phyloP scores from a whole-genome alignment of 345 rosid genomes.

The Eucalyptus marginata region DNA sequence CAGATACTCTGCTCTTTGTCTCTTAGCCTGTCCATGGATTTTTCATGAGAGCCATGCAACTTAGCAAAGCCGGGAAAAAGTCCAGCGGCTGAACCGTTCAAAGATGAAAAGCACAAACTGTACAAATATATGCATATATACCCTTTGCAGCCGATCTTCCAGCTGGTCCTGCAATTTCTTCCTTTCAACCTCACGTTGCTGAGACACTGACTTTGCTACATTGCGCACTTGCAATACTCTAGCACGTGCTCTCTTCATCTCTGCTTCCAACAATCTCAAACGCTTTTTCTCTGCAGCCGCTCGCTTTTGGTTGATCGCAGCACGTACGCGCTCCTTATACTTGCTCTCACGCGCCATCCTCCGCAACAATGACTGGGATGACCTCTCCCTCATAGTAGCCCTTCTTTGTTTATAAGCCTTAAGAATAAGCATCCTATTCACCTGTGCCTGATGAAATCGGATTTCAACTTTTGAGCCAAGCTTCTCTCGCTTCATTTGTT shows the following conservation, averaged over 20 bases:
- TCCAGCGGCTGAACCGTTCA: not conserved
- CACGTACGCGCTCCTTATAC: constrained; percentile 75
- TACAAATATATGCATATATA: constrained; percentile 8
- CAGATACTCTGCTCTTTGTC: constrained; percentile 84
- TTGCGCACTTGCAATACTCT: constrained; percentile 59
- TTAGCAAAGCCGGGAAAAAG: not conserved
- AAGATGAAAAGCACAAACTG: not conserved
- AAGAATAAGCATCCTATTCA: constrained; percentile 77
- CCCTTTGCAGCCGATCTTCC: constrained; percentile 85
- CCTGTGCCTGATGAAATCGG: constrained; percentile 83
- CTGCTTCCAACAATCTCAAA: constrained; percentile 73
- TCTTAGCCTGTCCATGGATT: constrained; percentile 50
- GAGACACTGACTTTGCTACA: constrained; percentile 63
- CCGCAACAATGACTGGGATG: constrained; percentile 64
- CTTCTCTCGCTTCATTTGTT: constrained; percentile 67
- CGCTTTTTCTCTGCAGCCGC: constrained; percentile 92
- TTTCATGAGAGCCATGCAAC: not conserved
- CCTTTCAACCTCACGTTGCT: constrained; percentile 88
- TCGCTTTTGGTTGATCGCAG: constrained; percentile 88
- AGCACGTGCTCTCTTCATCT: constrained; percentile 77
- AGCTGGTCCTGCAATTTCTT: constrained; percentile 70
- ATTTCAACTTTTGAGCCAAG: constrained; percentile 74
- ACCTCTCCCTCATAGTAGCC: constrained; percentile 73
- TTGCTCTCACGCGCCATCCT: constrained; percentile 79
- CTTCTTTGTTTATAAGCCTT: constrained; percentile 64